Conservation (phyloP, 495 filamentous ascomycete genomes). For the Neurospora sp. region DNA sequence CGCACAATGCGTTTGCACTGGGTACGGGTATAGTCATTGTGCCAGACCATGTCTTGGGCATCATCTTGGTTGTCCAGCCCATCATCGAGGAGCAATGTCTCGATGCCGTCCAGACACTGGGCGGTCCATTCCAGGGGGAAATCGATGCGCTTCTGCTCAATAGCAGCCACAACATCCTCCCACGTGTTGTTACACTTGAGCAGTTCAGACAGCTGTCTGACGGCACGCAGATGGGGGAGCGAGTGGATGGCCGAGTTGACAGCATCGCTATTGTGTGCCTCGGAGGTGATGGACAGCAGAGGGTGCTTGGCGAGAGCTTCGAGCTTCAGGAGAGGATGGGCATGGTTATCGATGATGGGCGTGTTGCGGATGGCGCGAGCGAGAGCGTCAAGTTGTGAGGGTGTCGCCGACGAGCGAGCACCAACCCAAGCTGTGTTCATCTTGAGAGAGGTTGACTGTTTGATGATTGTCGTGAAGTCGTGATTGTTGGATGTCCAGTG, state of each 20-base stretch:
- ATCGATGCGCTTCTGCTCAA: constrained; percentile 43
- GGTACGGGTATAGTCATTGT: constrained; percentile 52
- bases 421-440: constrained; percentile 20
- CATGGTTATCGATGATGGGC: constrained; percentile 84
- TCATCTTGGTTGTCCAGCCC: constrained; percentile 48
- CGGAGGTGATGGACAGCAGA: constrained; percentile 59
- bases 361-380: constrained; percentile 46
- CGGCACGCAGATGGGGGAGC: constrained; percentile 60
- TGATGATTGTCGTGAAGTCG: neutral
- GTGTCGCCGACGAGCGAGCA: constrained; percentile 17
- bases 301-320: constrained; percentile 37
- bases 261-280: constrained; percentile 56
- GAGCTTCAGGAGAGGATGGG: constrained; percentile 50
- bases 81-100: constrained; percentile 72
- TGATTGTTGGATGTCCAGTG: neutral
- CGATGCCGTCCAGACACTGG: constrained; percentile 62
- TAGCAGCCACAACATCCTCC: constrained; percentile 52
- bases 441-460: neutral
- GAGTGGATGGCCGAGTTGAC: constrained; percentile 44
- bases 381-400: constrained; percentile 22
- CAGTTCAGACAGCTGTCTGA: constrained; percentile 54
- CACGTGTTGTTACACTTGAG: constrained; percentile 50
- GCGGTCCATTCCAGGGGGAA: constrained; percentile 49
- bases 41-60: constrained; percentile 56
- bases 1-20: constrained; percentile 70